Conservation (phyloP, 2,329 filamentous ascomycete genomes). For the Penicillium sp. region DNA sequence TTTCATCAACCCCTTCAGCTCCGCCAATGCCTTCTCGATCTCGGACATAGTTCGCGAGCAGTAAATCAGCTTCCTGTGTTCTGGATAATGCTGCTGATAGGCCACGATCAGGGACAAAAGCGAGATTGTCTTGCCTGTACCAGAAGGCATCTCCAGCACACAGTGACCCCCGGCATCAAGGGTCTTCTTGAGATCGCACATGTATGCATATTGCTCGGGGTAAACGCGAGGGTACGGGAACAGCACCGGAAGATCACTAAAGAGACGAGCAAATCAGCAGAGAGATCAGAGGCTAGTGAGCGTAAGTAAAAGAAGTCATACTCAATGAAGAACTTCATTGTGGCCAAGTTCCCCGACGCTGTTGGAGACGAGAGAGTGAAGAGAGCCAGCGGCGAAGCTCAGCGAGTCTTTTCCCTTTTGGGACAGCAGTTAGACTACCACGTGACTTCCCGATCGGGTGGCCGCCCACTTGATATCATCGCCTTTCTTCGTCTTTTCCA, state of each 20-base stretch:
- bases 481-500: constrained; percentile 17
- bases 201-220: constrained; percentile 77
- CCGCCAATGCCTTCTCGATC: constrained; percentile 95
- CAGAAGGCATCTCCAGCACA: constrained; percentile 98
- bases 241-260: constrained; percentile 70
- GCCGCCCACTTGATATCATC: constrained; percentile 32
- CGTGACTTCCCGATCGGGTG: constrained; percentile 42
- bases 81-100: constrained; percentile 92
- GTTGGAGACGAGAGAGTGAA: constrained; percentile 20
- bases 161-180: constrained; percentile 94
- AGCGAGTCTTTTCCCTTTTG: constrained; percentile 37
- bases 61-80: constrained; percentile 95
- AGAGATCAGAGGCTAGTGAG: not conserved
- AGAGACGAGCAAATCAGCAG: constrained; percentile 18
- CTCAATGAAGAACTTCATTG: constrained; percentile 82
- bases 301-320: constrained; percentile 43
- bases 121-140: constrained; percentile 96
- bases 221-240: constrained; percentile 79
- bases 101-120: constrained; percentile 93
- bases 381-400: constrained; percentile 12
- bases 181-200: constrained; percentile 85
- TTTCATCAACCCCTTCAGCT: constrained; percentile 92
- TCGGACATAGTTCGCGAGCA: constrained; percentile 99
- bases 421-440: constrained; percentile 43
- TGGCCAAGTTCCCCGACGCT: constrained; percentile 42